These are phyloP conservation scores for Yamadazyma pseudoaaseri DNA, from an alignment of 1,139 yeast species.

Conservation along the genomic window DNA sequence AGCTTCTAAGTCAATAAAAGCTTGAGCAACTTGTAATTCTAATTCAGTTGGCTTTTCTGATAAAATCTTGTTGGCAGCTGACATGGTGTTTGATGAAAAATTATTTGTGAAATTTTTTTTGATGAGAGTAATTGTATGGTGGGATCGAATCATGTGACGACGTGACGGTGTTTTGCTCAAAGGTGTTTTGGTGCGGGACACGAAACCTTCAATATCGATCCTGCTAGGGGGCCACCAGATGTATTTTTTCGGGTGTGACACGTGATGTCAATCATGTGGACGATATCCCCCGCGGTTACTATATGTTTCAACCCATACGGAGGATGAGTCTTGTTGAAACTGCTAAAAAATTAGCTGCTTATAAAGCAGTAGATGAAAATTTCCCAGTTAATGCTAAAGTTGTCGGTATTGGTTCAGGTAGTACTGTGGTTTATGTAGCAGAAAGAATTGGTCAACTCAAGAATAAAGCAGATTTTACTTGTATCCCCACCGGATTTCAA, in stretches of 20 bases:
- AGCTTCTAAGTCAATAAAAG: conserved; percentile 94
- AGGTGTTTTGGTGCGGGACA: too few relatives aligned
- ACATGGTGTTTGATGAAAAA: conserved; percentile 46
- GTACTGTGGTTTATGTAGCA: conserved; percentile 94
- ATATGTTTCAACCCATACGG: too few relatives aligned
- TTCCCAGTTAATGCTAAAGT: conserved; percentile 68
- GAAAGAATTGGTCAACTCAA: conserved; percentile 80
- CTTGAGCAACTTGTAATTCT: conserved; percentile 99
- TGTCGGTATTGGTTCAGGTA: conserved; percentile 94
- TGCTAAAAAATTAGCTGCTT: conserved; percentile 86
- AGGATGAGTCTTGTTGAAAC: conserved; percentile 44
- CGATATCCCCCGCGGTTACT: too few relatives aligned
- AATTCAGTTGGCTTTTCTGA: conserved; percentile 93
- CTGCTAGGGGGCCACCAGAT: too few relatives aligned
- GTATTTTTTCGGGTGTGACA: too few relatives aligned
- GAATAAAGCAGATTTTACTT: conserved; percentile 59
- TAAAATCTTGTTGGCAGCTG: conserved; percentile 95
- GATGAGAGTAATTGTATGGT: background rate
- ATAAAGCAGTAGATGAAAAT: conserved; percentile 88
- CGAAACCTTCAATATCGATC: too few relatives aligned
- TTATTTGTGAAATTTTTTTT: conserved; percentile 2
- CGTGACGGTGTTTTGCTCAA: conserved; percentile 4
- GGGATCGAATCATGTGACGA: conserved; percentile 1
- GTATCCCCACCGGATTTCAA: conserved; percentile 97
- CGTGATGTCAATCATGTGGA: too few relatives aligned